Conservation (phyloP, 2,329 filamentous ascomycete species). For the Thielaviopsis punctulata region DNA sequence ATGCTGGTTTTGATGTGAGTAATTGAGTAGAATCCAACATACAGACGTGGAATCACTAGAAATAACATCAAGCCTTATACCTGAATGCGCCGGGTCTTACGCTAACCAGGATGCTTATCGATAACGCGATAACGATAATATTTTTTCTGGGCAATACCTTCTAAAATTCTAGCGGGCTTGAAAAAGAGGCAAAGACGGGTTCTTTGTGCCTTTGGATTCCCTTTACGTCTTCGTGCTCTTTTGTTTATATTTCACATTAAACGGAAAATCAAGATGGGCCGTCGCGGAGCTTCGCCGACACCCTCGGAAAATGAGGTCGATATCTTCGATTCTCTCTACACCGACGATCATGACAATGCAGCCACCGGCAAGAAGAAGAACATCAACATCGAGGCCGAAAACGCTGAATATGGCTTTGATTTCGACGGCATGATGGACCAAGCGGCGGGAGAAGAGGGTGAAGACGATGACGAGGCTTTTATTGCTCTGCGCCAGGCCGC, state of each 20-base stretch:
- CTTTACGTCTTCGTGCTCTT: neutral
- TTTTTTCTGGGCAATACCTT: constrained; percentile 1
- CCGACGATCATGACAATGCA: constrained; percentile 36
- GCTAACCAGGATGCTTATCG: neutral
- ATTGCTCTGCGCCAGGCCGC: constrained; percentile 78
- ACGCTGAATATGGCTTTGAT: constrained; percentile 32
- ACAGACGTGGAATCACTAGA: neutral
- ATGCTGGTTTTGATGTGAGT: neutral
- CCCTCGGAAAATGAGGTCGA: constrained; percentile 83
- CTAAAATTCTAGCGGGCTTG: constrained; percentile 6
- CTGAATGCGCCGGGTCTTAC: neutral
- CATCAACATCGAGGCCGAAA: constrained; percentile 11
- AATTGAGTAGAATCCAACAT: neutral
- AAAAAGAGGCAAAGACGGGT: no score
- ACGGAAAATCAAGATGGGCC: constrained; percentile 37
- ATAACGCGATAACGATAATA: constrained; percentile 5
- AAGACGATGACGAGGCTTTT: constrained; percentile 67
- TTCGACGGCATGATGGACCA: constrained; percentile 38
- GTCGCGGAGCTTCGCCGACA: constrained; percentile 61
- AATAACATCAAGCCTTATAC: neutral
- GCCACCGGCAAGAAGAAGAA: constrained; percentile 20
- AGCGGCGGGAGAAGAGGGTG: constrained; percentile 27
- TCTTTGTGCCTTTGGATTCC: constrained; percentile 1
- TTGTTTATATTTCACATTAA: neutral
- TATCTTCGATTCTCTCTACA: constrained; percentile 64